Evolutionary conservation across 352 stramenopile species (phyloP), one percentile per base, ranked within the genome.

Genomic region (Pythium brachiatum): DNA sequence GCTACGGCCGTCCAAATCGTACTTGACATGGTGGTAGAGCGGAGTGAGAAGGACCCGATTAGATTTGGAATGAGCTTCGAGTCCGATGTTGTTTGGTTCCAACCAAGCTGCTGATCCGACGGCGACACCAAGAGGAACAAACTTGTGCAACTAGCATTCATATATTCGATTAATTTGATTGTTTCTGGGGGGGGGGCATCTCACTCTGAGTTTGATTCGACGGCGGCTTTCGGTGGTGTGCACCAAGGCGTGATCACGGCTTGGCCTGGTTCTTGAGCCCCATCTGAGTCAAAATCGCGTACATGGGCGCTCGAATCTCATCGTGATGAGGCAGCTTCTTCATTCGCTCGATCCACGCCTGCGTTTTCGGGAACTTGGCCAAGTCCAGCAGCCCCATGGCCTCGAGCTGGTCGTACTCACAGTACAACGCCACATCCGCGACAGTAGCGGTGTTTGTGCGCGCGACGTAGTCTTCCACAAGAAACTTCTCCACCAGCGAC

Each of bases 401-500:
- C 57, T 87, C 73, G 4, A 88, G 64, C 65, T 88, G 81, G 65
- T 86, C 81, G 43, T 79, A 76, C 65, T 90, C 78, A 34, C 75
- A 86, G 72, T 90, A 88, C 15, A 67, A 61, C 5, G 72, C 68
- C 34, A 72, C 78, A 57, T 90, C 81, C 3, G 79, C 81, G 46
- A 90, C 65, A 12, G 81, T 90, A n/a, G 78, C 76, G n/a, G 62
- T 60, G 47, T 81, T 61, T 26, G 76, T 79, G 26, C 74, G 60
- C 0, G 78, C 81, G 34, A 88, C 67, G 57, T 67, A 90, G 52
- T 80, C 68, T 0, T 81, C 74, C 31, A 70, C 64, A 18, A 90
- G 53, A 36, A 84, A 83, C 18, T 60, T 71, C 54, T 88, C 81
- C 26, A 90, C 63, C 29, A 81, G 51, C 0, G 21, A 13, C 12